Conservation (phyloP, 2,329 filamentous ascomycete species). For the Zalaria obscura region DNA sequence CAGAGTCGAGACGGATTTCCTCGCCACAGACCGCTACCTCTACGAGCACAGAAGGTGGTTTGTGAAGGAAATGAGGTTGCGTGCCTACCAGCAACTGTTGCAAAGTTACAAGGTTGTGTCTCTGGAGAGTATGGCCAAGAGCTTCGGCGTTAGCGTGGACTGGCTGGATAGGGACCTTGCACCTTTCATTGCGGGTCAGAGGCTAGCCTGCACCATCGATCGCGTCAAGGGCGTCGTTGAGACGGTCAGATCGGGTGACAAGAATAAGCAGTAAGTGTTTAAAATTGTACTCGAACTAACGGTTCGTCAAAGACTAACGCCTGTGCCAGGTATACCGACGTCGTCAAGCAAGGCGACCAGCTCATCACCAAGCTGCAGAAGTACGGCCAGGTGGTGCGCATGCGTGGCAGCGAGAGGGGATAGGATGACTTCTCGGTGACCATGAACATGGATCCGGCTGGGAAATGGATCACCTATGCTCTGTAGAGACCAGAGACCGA, state of each 20-base stretch:
- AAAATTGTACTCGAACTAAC: neutral
- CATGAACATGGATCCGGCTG: no score
- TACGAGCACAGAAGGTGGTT: conserved; percentile 96
- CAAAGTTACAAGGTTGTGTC: conserved; percentile 96
- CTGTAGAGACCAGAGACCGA: no score
- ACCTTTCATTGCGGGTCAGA: conserved; percentile 88
- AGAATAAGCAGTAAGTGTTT: conserved; percentile 73
- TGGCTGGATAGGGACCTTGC: conserved; percentile 92
- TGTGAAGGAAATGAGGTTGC: conserved; percentile 93
- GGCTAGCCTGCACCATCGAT: conserved; percentile 94
- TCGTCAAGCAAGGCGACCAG: conserved; percentile 93
- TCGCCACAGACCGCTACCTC: conserved; percentile 87
- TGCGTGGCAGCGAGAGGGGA: conserved; percentile 87
- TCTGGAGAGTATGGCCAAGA: conserved; percentile 91
- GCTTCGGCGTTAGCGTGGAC: conserved; percentile 93
- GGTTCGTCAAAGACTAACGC: neutral
- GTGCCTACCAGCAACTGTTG: conserved; percentile 90
- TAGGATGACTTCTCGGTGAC: conserved; percentile 20
- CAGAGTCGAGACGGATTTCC: conserved; percentile 82
- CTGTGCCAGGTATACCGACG: conserved; percentile 58
- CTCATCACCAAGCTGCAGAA: conserved; percentile 98
- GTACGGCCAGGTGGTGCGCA: conserved; percentile 89
- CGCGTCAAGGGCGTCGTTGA: conserved; percentile 94
- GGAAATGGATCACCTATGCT: no score
- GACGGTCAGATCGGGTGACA: conserved; percentile 94